phyloP scores from a whole-genome alignment of 768 basidiomycete genomes.

The Agrocybe praecox region DNA sequence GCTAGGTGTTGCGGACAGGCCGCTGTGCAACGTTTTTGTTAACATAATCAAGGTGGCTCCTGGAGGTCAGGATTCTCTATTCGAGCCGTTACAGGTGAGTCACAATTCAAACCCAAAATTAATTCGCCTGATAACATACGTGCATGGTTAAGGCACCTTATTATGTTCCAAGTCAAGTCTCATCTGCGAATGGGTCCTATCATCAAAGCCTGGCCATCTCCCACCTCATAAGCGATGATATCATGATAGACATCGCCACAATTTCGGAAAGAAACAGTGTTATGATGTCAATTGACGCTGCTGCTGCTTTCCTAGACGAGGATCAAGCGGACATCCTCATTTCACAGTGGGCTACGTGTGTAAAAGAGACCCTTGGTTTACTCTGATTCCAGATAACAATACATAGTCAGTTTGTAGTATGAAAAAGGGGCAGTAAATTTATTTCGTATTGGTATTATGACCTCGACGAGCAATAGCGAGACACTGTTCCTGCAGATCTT shows the following conservation, averaged over 20 bases:
- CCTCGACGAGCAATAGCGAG: constrained; percentile 75
- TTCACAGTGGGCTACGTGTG: constrained; percentile 20
- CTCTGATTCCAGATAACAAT: background rate
- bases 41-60: constrained; percentile 42
- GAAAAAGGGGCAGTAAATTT: background rate
- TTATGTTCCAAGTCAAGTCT: constrained; percentile 27
- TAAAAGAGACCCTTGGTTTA: constrained; percentile 16
- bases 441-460: constrained; percentile 23
- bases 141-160: constrained; percentile 32
- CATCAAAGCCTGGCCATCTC: constrained; percentile 22
- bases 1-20: constrained; percentile 29
- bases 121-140: background rate
- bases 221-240: constrained; percentile 27
- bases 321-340: constrained; percentile 25
- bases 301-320: constrained; percentile 23
- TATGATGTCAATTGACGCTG: constrained; percentile 34
- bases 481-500: constrained; percentile 79
- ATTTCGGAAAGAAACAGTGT: constrained; percentile 23
- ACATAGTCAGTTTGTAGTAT: background rate
- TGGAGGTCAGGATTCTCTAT: constrained; percentile 20
- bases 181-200: constrained; percentile 11
- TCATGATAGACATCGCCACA: constrained; percentile 31
- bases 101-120: background rate
- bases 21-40: constrained; percentile 45
- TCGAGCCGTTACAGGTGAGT: constrained; percentile 37